Evolutionary conservation across 768 basidiomycete species (phyloP).

Genomic region (Suillus subalutaceus): DNA sequence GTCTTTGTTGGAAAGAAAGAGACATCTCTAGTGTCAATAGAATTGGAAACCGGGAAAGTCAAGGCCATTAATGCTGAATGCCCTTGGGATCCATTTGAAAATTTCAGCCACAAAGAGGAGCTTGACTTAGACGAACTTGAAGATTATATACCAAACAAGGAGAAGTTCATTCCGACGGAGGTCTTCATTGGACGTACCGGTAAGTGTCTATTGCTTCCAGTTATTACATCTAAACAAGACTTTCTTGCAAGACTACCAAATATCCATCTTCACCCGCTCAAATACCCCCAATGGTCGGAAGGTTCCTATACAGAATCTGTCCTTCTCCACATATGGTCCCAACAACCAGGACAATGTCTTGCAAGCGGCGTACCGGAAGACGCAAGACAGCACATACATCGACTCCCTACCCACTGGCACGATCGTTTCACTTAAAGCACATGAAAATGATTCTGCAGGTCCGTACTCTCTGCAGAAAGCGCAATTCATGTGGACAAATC

Average conservation of each 20-base stretch:
- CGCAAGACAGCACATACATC: slow-evolving; percentile 80
- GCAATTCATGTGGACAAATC: slow-evolving; percentile 57
- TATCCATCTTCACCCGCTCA: slow-evolving; percentile 75
- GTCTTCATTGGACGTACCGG: slow-evolving; percentile 71
- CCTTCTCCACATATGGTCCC: slow-evolving; percentile 91
- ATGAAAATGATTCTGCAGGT: slow-evolving; percentile 26
- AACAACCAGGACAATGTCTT: slow-evolving; percentile 81
- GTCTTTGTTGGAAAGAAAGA: slow-evolving; percentile 92
- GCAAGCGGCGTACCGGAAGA: slow-evolving; percentile 74
- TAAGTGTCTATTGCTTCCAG: slow-evolving; percentile 31
- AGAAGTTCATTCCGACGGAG: slow-evolving; percentile 38
- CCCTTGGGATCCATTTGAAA: slow-evolving; percentile 72
- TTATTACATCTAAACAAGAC: neutral
- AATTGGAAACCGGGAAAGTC: slow-evolving; percentile 79
- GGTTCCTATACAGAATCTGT: slow-evolving; percentile 73
- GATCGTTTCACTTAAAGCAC: slow-evolving; percentile 71
- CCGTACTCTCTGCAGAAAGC: slow-evolving; percentile 36
- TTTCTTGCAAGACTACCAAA: slow-evolving; percentile 72
- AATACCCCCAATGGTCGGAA: slow-evolving; percentile 36
- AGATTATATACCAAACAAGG: slow-evolving; percentile 41
- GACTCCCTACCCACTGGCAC: slow-evolving; percentile 81
- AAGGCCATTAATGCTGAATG: slow-evolving; percentile 79
- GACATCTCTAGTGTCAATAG: slow-evolving; percentile 75
- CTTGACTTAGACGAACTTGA: slow-evolving; percentile 65
- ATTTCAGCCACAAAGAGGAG: slow-evolving; percentile 45